Conservation (phyloP, 345 rosid species). For the Trapa bicornis region DNA sequence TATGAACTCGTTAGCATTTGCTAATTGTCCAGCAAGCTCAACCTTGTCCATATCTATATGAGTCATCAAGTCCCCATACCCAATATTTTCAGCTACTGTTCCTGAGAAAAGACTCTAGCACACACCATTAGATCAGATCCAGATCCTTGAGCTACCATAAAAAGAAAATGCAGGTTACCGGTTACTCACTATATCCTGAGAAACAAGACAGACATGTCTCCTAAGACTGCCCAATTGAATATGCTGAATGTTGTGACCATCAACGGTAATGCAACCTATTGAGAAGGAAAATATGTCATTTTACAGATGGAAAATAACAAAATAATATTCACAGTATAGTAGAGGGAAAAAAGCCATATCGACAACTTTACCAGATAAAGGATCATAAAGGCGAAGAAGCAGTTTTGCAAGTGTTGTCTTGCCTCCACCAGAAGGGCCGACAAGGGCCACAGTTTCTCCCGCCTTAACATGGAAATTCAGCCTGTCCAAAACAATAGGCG, state of each 20-base stretch:
- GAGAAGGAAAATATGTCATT: slow-evolving; percentile 7
- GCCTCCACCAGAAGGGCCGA: slow-evolving; percentile 97
- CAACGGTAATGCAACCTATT: slow-evolving; percentile 56
- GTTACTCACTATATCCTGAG: slow-evolving; percentile 76
- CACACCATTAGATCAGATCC: slow-evolving; percentile 11
- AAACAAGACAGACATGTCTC: slow-evolving; percentile 78
- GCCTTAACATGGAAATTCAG: slow-evolving; percentile 71
- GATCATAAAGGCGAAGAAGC: slow-evolving; percentile 88
- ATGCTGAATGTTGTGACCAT: slow-evolving; percentile 45
- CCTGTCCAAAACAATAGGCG: slow-evolving; percentile 48
- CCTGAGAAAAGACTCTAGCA: slow-evolving; percentile 76
- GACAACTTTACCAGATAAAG: slow-evolving; percentile 44
- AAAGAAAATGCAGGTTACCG: not conserved
- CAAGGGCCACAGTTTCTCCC: slow-evolving; percentile 86
- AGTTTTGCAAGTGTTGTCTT: slow-evolving; percentile 87
- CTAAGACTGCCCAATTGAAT: slow-evolving; percentile 61
- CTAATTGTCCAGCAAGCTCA: slow-evolving; percentile 53
- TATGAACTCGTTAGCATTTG: slow-evolving; percentile 87
- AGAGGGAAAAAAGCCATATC: not conserved
- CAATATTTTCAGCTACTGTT: slow-evolving; percentile 91
- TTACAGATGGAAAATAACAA: not conserved
- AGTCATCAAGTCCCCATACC: slow-evolving; percentile 60
- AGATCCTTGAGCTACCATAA: not conserved
- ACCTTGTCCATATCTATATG: slow-evolving; percentile 69
- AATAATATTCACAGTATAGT: not conserved